Evolutionary conservation across 2,329 filamentous ascomycete genomes (phyloP).

Genomic region (Sarocladium oryzae): DNA sequence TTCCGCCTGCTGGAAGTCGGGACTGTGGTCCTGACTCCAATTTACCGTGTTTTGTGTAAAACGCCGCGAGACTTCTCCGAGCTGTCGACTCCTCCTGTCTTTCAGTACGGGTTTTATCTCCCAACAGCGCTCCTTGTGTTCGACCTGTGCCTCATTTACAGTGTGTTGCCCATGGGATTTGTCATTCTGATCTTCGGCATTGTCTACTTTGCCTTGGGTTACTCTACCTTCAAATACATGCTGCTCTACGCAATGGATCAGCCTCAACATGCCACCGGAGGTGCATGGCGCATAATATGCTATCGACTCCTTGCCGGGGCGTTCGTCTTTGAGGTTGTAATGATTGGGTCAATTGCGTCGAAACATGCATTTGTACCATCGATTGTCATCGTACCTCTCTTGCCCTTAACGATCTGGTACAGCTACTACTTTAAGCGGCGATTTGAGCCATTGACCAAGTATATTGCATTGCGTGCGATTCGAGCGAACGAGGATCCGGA

Average conservation of each 20-base stretch:
- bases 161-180: constrained; percentile 73
- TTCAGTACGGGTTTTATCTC: constrained; percentile 94
- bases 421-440: constrained; percentile 72
- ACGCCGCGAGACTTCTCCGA: constrained; percentile 87
- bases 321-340: constrained; percentile 83
- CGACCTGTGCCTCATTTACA: constrained; percentile 94
- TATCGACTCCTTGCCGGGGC: constrained; percentile 83
- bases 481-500: constrained; percentile 44
- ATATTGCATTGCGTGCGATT: constrained; percentile 86
- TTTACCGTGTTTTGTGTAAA: constrained; percentile 69
- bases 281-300: constrained; percentile 95
- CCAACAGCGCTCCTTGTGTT: constrained; percentile 89
- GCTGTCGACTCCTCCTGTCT: constrained; percentile 72
- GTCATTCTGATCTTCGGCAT: constrained; percentile 76
- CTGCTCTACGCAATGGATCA: constrained; percentile 98
- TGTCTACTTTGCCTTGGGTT: constrained; percentile 75
- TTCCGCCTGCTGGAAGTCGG: constrained; percentile 89
- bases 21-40: constrained; percentile 74
- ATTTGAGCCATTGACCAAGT: constrained; percentile 84
- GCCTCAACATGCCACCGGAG: constrained; percentile 85
- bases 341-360: constrained; percentile 78
- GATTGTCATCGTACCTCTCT: constrained; percentile 65
- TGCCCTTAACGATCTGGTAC: constrained; percentile 82
- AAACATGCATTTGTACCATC: constrained; percentile 67
- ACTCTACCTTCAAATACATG: constrained; percentile 95